These are phyloP conservation scores for Urochloa ruziziensis DNA, from an alignment of 176 grass and related monocot species.

Conservation along the genomic window DNA sequence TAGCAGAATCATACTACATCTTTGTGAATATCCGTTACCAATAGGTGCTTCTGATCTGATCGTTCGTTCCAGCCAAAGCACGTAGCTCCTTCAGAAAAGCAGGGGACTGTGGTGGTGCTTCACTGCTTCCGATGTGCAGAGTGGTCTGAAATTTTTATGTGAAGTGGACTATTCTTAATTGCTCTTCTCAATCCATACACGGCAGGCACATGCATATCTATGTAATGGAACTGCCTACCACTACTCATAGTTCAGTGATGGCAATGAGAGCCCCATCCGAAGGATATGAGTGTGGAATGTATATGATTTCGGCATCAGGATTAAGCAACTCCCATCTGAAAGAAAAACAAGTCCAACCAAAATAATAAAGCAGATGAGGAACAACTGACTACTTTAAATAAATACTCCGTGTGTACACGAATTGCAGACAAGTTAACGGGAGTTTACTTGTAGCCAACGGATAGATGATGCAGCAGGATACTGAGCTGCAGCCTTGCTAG, in stretches of 20 bases:
- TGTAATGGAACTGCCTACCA: background rate
- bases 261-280: constrained; percentile 6
- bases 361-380: background rate
- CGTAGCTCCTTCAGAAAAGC: background rate
- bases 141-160: background rate
- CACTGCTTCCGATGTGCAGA: background rate
- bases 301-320: background rate
- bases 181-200: background rate
- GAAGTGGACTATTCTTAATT: background rate
- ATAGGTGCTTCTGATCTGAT: background rate
- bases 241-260: constrained; percentile 15
- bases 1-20: background rate
- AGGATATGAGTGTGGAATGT: constrained; percentile 17
- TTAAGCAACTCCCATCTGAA: constrained; percentile 39
- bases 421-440: background rate
- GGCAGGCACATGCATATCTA: background rate
- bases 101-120: background rate
- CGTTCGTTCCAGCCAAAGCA: background rate
- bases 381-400: background rate
- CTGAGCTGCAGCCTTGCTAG: constrained; percentile 29
- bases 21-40: too few species aligned
- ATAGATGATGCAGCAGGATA: constrained; percentile 31
- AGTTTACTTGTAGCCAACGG: constrained; percentile 39
- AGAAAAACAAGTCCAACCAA: background rate
- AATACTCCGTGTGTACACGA: background rate